Evolutionary conservation across 2,329 filamentous ascomycete genomes (phyloP).

Genomic region (Fusarium lyarnte): DNA sequence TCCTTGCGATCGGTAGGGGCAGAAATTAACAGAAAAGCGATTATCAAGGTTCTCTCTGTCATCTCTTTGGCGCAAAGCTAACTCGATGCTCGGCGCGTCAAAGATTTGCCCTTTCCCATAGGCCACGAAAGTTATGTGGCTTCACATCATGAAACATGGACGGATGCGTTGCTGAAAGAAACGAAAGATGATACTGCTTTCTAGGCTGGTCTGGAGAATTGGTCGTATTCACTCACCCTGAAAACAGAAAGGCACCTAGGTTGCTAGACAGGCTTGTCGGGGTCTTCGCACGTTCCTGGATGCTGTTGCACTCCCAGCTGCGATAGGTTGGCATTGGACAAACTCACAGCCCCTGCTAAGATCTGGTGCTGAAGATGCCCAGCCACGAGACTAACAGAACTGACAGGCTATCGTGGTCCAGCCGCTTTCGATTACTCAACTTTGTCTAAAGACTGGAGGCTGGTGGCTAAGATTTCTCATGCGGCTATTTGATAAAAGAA

Average conservation of each 20-base stretch:
- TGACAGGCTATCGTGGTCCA: conserved; percentile 4
- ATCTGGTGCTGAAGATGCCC: conserved; percentile 9
- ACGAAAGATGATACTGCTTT: conserved; percentile 14
- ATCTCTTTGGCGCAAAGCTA: conserved; percentile 15
- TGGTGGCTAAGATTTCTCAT: conserved; percentile 19
- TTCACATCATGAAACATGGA: conserved; percentile 25
- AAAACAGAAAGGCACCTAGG: conserved; percentile 21
- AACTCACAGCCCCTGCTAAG: background rate
- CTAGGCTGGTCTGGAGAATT: background rate
- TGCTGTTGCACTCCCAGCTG: conserved; percentile 10
- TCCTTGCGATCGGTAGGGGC: conserved; percentile 22
- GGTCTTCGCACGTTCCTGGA: conserved; percentile 23
- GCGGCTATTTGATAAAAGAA: conserved; percentile 20
- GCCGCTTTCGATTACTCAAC: conserved; percentile 10
- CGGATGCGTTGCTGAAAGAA: conserved; percentile 8
- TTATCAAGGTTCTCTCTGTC: background rate
- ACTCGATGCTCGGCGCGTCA: background rate
- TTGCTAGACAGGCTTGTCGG: conserved; percentile 25
- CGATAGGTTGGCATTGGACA: conserved; percentile 7
- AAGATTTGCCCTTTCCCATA: background rate
- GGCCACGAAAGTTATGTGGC: background rate
- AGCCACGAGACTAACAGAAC: conserved; percentile 27
- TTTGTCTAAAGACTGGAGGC: background rate
- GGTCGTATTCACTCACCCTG: conserved; percentile 16
- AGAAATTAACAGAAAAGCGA: conserved; percentile 15